Conservation (phyloP, 441 rosid species). For the Sinapis alba region DNA sequence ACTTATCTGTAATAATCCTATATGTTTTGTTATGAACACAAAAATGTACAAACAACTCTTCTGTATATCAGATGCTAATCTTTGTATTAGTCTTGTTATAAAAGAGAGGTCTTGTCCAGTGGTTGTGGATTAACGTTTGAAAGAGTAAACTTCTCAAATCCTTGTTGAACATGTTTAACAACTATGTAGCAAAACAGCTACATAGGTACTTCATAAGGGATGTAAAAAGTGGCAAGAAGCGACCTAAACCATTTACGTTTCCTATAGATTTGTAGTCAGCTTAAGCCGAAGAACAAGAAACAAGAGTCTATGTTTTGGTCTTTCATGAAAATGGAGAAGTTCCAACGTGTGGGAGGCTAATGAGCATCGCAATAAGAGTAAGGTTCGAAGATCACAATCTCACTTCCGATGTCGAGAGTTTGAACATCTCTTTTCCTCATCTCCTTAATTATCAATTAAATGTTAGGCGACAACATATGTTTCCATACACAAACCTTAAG, state of each 20-base stretch:
- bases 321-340: not conserved
- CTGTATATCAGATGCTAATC: conserved; percentile 1
- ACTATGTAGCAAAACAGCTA: not conserved
- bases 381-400: no score
- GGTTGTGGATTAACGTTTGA: not conserved
- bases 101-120: not conserved
- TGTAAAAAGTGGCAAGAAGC: not conserved
- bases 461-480: not conserved
- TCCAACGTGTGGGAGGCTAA: not conserved
- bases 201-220: not conserved
- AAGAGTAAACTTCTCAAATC: not conserved
- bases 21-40: conserved; percentile 9
- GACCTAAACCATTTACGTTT: not conserved
- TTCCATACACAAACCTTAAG: not conserved
- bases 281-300: not conserved
- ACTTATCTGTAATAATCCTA: not conserved
- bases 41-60: conserved; percentile 18
- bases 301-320: not conserved
- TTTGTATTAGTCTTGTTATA: not conserved
- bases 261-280: not conserved
- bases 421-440: not conserved
- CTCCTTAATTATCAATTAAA: no score
- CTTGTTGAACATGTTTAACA: not conserved
- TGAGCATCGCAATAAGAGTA: no score
- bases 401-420: not conserved